A percentile compares a stretch with the other conserved stretches of the same genome.
phyloP scores from a whole-genome alignment of 2,329 filamentous ascomycete genomes.

The Stachybotrys elegans region DNA sequence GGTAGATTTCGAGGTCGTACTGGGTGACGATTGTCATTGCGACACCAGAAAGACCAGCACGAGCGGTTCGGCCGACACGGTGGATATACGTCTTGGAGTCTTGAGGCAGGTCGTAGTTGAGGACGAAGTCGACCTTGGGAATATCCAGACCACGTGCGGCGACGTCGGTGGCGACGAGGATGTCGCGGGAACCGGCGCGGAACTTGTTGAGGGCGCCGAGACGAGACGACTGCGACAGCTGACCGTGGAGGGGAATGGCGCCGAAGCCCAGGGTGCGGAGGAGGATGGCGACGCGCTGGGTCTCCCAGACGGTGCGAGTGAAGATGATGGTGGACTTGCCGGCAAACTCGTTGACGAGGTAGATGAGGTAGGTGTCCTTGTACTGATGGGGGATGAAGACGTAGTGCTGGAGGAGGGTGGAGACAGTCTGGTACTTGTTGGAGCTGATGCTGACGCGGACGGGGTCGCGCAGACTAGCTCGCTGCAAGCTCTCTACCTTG shows the following conservation, averaged over 20 bases:
- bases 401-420: conserved; percentile 81
- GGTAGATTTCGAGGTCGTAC: conserved; percentile 77
- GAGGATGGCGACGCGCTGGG: conserved; percentile 78
- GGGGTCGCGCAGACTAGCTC: conserved; percentile 81
- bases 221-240: conserved; percentile 81
- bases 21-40: conserved; percentile 81
- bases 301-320: conserved; percentile 85
- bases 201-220: conserved; percentile 90
- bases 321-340: conserved; percentile 90
- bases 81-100: conserved; percentile 91
- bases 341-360: conserved; percentile 77
- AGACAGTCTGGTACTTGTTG: conserved; percentile 86
- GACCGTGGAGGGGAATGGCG: conserved; percentile 88
- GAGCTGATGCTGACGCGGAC: conserved; percentile 75
- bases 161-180: conserved; percentile 91
- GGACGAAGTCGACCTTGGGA: conserved; percentile 79
- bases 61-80: conserved; percentile 80
- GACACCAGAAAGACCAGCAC: conserved; percentile 78
- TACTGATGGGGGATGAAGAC: conserved; percentile 79
- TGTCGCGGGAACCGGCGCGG: conserved; percentile 70
- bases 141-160: conserved; percentile 90
- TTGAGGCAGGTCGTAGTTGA: conserved; percentile 80
- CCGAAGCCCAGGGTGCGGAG: conserved; percentile 80
- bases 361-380: conserved; percentile 88
- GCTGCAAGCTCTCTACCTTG: conserved; percentile 88